Evolutionary conservation across 1,284 basidiomycete genomes (phyloP), one percentile per base, ranked within the genome.

Genomic region (Entoloma clypeatum): DNA sequence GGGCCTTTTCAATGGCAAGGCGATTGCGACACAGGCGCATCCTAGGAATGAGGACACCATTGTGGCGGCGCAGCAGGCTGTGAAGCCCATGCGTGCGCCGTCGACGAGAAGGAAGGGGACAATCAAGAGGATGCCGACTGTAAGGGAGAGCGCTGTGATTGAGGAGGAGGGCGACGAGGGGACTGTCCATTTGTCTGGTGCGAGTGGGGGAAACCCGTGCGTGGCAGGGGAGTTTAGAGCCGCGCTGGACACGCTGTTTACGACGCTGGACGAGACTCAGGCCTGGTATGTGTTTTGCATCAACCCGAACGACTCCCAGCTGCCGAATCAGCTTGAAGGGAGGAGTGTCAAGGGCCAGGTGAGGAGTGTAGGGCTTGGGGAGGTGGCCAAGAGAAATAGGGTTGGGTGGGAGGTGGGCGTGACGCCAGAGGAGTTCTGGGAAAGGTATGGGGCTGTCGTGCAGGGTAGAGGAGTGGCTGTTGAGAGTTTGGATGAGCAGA

Each of bases 41-140:
- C 92, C 94, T 0, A 75, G 86, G 45, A 87, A 92, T 55, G 90
- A 97, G 53, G 90, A 94, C 39, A 96, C 93, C 0, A 93, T 97
- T 47, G 91, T 98, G 19, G 80, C 90, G 1, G 92, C 92, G 1
- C 92, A 94, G 59, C 92, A 97, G 61, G 82, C 85, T 6, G 82
- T 95, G 48, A 92, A 91, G 59, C 94, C 92, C 0, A 91, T 95
- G 81, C 81, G 93, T 9, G 81, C 89, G 0, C 95, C 92, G 0
- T 96, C 92, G 0, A 93, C 83, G 0, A 72, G 88, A 21, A 75
- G 90, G 36, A 92, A 91, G 62, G 77, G 75, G 32, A 81, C 82
- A 0, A 61, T 86, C 44, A 79, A 76, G 54, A 71, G 80, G 16
- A 75, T 80, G 63, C 68, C 77, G 0, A 74, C 77, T 0, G 61